phyloP scores from a whole-genome alignment of 2,329 filamentous ascomycete species.

The Neoscytalidium dimidiatum region DNA sequence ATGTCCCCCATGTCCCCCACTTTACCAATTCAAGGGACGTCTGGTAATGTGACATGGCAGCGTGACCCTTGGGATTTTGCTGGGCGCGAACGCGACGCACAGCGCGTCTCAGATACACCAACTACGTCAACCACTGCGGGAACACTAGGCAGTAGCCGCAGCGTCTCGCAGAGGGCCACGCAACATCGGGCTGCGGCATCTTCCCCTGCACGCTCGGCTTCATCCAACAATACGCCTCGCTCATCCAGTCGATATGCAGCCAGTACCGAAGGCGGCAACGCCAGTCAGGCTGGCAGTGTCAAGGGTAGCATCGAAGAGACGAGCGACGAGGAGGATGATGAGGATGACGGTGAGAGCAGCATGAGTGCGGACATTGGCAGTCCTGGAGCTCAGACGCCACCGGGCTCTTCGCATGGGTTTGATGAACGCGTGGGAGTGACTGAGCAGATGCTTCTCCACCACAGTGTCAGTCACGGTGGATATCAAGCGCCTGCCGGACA shows the following conservation, averaged over 20 bases:
- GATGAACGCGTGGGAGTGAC: not conserved
- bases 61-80: conserved; percentile 18
- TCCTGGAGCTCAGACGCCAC: not conserved
- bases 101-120: conserved; percentile 18
- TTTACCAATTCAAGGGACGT: conserved; percentile 8
- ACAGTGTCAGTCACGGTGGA: conserved; percentile 1
- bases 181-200: not conserved
- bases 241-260: conserved; percentile 15
- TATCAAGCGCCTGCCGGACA: not conserved
- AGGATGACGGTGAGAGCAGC: conserved; percentile 11
- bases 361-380: not conserved
- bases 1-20: conserved; percentile 14
- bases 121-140: conserved; percentile 16
- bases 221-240: conserved; percentile 15
- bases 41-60: conserved; percentile 11
- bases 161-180: conserved; percentile 14
- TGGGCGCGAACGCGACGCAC: conserved; percentile 5
- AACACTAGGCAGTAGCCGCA: conserved; percentile 18
- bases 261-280: not conserved
- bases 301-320: conserved; percentile 20
- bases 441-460: conserved; percentile 12
- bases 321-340: conserved; percentile 19
- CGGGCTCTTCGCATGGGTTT: conserved; percentile 8
- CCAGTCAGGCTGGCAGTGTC: conserved; percentile 14
- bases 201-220: conserved; percentile 18